Evolutionary conservation across 2,329 filamentous ascomycete genomes (phyloP), one percentile per base, ranked within the genome.

Genomic region (Colletotrichum endophyticum): DNA sequence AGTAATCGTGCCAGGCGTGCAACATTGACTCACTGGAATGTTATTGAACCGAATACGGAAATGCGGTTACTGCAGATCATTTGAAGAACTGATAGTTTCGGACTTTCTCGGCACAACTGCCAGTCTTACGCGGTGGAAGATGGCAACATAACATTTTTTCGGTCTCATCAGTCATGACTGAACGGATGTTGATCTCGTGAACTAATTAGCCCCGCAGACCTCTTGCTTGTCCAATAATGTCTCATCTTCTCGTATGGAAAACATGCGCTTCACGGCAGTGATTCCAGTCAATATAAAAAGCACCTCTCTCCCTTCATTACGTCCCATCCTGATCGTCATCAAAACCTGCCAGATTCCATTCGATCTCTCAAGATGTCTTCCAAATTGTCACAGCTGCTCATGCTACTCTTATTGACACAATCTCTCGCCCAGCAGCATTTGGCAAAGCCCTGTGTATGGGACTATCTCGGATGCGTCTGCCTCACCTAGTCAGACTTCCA

Each of bases 171-270:
- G 36, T 39, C 36, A 39, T 39, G 0, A 39, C 39, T 49, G 39
- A n/a, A n/a, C 39, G 0, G 19, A 22, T 4, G 39, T 0, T 49
- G 2, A 49, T n/a, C 9, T 49, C 0, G 0, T 49, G 19, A n/a
- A 49, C 39, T n/a, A 0, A 49, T 49, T n/a, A 3, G 0, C 9
- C 9, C 39, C 5, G 11, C 19, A 12, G 19, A 0, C 9, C 9
- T 4, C 19, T 49, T 49, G 9, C 19, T 12, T 49, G 3, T 49
- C 19, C 39, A 49, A 49, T n/a, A 9, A n/a, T 49, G 0, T 49
- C 3, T 49, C 5, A 49, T n/a, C 9, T 49, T 49, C 39, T n/a
- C 19, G 0, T 3, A n/a, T 49, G 0, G 9, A 0, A 44, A 19
- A 44, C 19, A 44, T 44, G 0, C n/a, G 12, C 44, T 8, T 13